Conservation (phyloP, 257 asterid species). For the Nicotiana benthamiana region DNA sequence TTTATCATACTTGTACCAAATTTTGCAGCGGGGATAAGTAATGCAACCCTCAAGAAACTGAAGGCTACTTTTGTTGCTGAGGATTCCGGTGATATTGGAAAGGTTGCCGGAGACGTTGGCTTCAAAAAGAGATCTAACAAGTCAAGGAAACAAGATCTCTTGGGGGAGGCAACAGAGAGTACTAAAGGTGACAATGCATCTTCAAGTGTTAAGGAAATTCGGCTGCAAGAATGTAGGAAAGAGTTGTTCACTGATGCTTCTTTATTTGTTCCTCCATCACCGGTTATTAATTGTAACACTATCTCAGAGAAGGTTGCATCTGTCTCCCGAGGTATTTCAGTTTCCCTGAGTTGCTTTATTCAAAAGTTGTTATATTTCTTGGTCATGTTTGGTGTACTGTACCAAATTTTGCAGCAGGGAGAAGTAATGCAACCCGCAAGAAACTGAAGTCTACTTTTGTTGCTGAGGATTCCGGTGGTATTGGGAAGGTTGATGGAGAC, state of each 20-base stretch:
- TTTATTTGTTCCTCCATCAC: conserved; percentile 16
- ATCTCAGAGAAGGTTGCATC: conserved; percentile 25
- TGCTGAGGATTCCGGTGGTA: conserved; percentile 16
- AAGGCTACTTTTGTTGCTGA: conserved; percentile 19
- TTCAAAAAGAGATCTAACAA: conserved; percentile 22
- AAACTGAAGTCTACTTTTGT: conserved; percentile 17
- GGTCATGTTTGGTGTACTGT: neutral
- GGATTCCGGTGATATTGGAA: conserved; percentile 24
- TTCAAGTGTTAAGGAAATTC: conserved; percentile 13
- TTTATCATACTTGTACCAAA: conserved; percentile 4
- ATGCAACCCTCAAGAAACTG: conserved; percentile 21
- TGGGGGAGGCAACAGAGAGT: conserved; percentile 21
- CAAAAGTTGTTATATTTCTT: neutral
- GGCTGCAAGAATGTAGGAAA: conserved; percentile 17
- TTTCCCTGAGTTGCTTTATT: conserved; percentile 4
- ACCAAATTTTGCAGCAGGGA: conserved; percentile 21
- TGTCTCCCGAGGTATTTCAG: conserved; percentile 41
- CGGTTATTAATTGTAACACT: conserved; percentile 21
- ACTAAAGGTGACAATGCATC: conserved; percentile 18
- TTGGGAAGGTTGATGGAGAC: conserved; percentile 20
- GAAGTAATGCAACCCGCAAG: conserved; percentile 31
- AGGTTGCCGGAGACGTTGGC: conserved; percentile 5
- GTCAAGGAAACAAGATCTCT: conserved; percentile 33
- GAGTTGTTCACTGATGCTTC: conserved; percentile 21
- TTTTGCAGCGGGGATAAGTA: conserved; percentile 29